phyloP scores from a whole-genome alignment of 345 rosid species.

The Gossypium arboreum region DNA sequence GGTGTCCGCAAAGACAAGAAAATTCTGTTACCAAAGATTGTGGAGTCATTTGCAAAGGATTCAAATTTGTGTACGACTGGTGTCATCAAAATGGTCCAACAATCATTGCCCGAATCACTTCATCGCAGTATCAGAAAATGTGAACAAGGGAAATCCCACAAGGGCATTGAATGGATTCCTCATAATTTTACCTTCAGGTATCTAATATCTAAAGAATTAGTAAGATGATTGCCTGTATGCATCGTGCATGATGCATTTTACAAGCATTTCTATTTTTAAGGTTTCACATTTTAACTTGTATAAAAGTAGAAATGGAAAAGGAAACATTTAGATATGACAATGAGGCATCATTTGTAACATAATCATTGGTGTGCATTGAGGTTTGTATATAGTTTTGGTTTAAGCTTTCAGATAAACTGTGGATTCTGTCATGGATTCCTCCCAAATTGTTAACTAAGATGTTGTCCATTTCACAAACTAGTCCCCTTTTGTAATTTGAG shows the following conservation, averaged over 20 bases:
- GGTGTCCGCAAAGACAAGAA: conserved; percentile 67
- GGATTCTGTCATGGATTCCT: background rate
- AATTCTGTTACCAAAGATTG: conserved; percentile 68
- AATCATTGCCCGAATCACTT: conserved; percentile 56
- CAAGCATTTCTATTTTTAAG: background rate
- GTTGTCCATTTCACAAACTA: background rate
- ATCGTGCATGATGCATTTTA: conserved; percentile 8
- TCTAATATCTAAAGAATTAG: conserved; percentile 70
- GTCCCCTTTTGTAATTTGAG: background rate
- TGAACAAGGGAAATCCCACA: conserved; percentile 54
- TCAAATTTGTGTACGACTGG: conserved; percentile 50
- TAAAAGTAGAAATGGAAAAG: conserved; percentile 23
- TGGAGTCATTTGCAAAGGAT: conserved; percentile 73
- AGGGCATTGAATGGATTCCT: conserved; percentile 80
- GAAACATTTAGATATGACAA: conserved; percentile 16
- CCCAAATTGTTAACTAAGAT: background rate
- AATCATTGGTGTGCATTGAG: conserved; percentile 9
- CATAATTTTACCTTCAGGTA: conserved; percentile 82
- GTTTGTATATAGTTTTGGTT: conserved; percentile 19
- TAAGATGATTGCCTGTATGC: conserved; percentile 31
- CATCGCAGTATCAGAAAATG: conserved; percentile 48
- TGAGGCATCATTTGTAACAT: conserved; percentile 13
- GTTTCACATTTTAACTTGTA: conserved; percentile 21
- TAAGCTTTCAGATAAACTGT: background rate
- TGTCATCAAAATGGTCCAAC: conserved; percentile 61